These are phyloP conservation scores for Coemansia sp. DNA, from an alignment of 192 early-diverging fungal genomes.

Conservation along the genomic window DNA sequence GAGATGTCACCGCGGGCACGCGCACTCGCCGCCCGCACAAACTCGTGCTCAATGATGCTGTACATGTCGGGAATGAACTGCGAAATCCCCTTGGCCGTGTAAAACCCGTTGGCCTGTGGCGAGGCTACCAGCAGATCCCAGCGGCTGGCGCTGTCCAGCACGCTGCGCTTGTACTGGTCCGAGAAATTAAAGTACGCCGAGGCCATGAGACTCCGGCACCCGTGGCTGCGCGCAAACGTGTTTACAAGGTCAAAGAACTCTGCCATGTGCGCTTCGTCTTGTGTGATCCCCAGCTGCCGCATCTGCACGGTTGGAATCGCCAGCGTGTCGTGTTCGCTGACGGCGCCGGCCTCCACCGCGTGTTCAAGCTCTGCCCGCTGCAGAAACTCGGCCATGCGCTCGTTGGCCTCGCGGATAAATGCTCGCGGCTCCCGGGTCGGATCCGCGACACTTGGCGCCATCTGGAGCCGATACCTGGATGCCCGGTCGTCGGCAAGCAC, in stretches of 20 bases:
- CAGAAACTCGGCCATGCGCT: conserved; percentile 54
- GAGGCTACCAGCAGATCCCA: conserved; percentile 78
- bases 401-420: conserved; percentile 56
- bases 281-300: conserved; percentile 70
- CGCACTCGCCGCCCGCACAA: conserved; percentile 51
- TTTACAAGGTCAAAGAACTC: conserved; percentile 59
- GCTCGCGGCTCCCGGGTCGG: conserved; percentile 55
- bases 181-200: conserved; percentile 97
- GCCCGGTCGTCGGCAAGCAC: neutral
- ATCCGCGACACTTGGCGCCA: conserved; percentile 43
- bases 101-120: conserved; percentile 95
- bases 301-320: conserved; percentile 84
- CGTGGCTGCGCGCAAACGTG: conserved; percentile 21
- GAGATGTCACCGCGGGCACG: conserved; percentile 49
- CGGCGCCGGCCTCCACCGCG: neutral
- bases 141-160: conserved; percentile 57
- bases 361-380: conserved; percentile 15
- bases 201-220: conserved; percentile 66
- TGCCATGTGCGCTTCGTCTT: conserved; percentile 69
- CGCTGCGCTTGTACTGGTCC: conserved; percentile 56
- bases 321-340: conserved; percentile 56
- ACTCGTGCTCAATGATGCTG: conserved; percentile 73
- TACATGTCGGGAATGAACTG: conserved; percentile 87
- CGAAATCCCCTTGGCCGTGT: conserved; percentile 76
- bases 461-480: conserved; percentile 7